Evolutionary conservation across 1,284 basidiomycete genomes (phyloP).

Genomic region (Ceratobasidium sp.): DNA sequence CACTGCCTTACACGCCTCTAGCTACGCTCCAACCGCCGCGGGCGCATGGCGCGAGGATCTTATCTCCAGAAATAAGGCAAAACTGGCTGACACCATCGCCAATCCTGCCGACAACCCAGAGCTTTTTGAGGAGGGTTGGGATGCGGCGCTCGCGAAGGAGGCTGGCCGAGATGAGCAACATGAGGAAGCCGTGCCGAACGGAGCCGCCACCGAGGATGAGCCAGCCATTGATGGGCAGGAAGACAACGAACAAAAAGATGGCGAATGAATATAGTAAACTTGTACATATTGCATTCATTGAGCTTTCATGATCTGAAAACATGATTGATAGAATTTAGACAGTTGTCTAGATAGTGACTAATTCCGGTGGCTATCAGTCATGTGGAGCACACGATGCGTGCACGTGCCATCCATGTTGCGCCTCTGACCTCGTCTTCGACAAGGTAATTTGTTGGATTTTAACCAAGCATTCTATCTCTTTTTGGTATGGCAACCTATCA

Average conservation of each 20-base stretch:
- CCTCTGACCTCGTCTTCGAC: background rate
- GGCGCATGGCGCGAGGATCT: constrained; percentile 84
- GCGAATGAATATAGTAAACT: constrained; percentile 19
- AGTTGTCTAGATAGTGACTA: too few species aligned
- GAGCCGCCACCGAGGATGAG: constrained; percentile 48
- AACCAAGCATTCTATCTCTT: background rate
- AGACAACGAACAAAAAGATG: constrained; percentile 19
- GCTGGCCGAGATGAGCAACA: constrained; percentile 39
- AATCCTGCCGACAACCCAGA: constrained; percentile 79
- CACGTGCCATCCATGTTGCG: background rate
- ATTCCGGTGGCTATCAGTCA: constrained; percentile 14
- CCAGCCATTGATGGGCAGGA: constrained; percentile 37
- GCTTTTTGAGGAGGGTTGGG: constrained; percentile 88
- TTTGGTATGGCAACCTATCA: constrained; percentile 26
- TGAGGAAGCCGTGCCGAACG: constrained; percentile 33
- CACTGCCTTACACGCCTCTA: constrained; percentile 53
- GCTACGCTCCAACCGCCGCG: constrained; percentile 75
- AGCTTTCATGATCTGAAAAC: background rate
- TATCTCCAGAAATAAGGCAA: constrained; percentile 76
- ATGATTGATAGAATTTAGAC: background rate
- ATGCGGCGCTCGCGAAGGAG: constrained; percentile 72
- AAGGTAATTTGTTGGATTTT: background rate
- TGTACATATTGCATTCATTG: background rate
- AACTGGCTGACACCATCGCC: constrained; percentile 85
- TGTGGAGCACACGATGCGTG: background rate